phyloP scores from a whole-genome alignment of 768 basidiomycete species.

The Lentinula aciculospora region DNA sequence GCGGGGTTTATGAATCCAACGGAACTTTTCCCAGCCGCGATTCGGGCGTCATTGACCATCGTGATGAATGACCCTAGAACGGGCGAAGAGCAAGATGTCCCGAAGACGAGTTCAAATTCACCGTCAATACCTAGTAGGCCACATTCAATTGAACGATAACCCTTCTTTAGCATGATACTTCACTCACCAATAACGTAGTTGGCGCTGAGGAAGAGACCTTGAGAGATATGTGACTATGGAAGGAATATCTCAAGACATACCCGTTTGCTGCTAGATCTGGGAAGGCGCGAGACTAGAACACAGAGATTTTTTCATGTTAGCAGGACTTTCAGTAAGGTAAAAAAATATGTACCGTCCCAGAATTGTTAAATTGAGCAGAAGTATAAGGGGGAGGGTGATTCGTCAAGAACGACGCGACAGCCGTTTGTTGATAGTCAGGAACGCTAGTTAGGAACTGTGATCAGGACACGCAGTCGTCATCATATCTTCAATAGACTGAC shows the following conservation, averaged over 20 bases:
- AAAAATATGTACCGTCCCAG: slow-evolving; percentile 18
- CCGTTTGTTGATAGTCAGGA: slow-evolving; percentile 39
- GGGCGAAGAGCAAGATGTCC: slow-evolving; percentile 46
- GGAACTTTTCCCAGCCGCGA: slow-evolving; percentile 33
- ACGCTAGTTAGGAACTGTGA: slow-evolving; percentile 24
- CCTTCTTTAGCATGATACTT: no score
- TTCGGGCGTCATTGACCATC: slow-evolving; percentile 47
- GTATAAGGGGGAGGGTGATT: slow-evolving; percentile 35
- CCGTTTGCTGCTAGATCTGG: slow-evolving; percentile 49
- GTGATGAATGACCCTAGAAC: slow-evolving; percentile 45
- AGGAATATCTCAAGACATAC: slow-evolving; percentile 13
- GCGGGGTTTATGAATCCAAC: slow-evolving; percentile 47
- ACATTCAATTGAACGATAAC: not conserved
- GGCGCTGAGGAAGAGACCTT: slow-evolving; percentile 18
- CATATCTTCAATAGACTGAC: slow-evolving; percentile 14
- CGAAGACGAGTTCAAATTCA: slow-evolving; percentile 33
- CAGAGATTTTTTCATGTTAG: not conserved
- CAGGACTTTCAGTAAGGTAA: slow-evolving; percentile 7
- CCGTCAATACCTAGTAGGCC: slow-evolving; percentile 26
- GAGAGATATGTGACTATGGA: not conserved
- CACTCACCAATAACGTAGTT: slow-evolving; percentile 33
- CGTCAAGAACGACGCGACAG: slow-evolving; percentile 33
- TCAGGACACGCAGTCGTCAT: not conserved
- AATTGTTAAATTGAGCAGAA: slow-evolving; percentile 37
- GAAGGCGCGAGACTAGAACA: slow-evolving; percentile 32